These are phyloP conservation scores for Suillus decipiens DNA, from an alignment of 768 basidiomycete genomes.

Conservation along the genomic window DNA sequence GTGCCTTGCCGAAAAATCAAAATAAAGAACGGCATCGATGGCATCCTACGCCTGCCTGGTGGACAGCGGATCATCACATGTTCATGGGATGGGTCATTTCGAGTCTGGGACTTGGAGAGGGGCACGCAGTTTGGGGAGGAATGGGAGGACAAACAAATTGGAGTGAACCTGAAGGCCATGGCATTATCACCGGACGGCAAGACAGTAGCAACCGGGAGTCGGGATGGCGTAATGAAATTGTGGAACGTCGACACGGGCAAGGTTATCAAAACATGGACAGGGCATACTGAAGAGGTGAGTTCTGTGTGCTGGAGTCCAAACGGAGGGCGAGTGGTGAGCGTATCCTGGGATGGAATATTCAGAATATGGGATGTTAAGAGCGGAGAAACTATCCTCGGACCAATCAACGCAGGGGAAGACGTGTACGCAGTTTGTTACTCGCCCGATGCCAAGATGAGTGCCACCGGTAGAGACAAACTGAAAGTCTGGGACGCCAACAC, in stretches of 20 bases:
- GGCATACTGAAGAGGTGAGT: not conserved
- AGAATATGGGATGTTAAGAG: not conserved
- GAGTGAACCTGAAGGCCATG: not conserved
- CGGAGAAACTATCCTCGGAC: not conserved
- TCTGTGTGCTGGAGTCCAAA: not conserved
- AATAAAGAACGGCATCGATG: accelerated
- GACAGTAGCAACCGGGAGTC: not conserved
- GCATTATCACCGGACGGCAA: not conserved
- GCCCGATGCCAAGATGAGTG: not conserved
- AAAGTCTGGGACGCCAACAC: not conserved
- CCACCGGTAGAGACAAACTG: not conserved
- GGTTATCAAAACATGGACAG: not conserved
- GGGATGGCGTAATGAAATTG: not conserved
- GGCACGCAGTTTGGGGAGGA: not conserved
- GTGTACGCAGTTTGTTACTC: not conserved
- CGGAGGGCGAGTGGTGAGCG: not conserved
- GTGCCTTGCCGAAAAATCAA: not conserved
- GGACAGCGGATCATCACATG: not conserved
- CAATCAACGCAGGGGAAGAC: not conserved
- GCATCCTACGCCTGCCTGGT: not conserved
- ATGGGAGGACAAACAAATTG: not conserved
- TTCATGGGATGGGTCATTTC: not conserved
- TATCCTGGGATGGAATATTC: not conserved
- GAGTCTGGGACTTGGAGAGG: not conserved
- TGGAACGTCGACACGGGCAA: not conserved